phyloP scores from a whole-genome alignment of 78 protist genomes.

The Protostelium mycophagum region DNA sequence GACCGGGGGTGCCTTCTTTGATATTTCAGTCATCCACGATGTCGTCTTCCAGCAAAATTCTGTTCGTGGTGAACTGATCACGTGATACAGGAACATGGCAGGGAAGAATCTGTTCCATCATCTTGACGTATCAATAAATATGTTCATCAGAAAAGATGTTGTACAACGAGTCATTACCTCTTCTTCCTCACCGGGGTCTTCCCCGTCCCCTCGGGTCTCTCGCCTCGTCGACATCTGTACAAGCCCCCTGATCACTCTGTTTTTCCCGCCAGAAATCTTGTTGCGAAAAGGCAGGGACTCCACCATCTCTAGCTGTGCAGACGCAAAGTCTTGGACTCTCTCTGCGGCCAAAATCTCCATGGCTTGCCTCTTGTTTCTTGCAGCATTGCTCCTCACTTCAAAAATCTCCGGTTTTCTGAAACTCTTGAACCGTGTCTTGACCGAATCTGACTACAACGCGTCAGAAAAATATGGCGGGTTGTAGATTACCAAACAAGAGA shows the following conservation, averaged over 20 bases:
- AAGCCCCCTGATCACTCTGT: neutral
- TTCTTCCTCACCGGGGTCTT: neutral
- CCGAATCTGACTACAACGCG: too few relatives aligned
- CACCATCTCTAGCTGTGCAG: neutral
- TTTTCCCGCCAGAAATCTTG: neutral
- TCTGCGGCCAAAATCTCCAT: neutral
- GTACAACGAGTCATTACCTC: too few relatives aligned
- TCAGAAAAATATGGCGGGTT: too few relatives aligned
- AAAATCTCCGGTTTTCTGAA: neutral
- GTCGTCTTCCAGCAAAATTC: neutral
- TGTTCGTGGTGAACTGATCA: neutral
- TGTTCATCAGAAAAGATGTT: too few relatives aligned
- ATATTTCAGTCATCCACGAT: neutral
- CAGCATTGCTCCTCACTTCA: neutral
- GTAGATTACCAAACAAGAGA: neutral
- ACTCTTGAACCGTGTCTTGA: neutral
- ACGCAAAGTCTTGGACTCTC: neutral
- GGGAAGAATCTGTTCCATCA: neutral
- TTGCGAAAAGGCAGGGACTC: neutral
- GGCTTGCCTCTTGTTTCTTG: neutral
- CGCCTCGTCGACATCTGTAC: neutral
- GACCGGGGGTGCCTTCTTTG: neutral
- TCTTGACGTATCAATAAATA: neutral
- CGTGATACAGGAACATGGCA: neutral
- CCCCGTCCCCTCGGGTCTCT: neutral